Evolutionary conservation across 169 alveolate genomes (phyloP).

Genomic region (Amoebophrya sp.): DNA sequence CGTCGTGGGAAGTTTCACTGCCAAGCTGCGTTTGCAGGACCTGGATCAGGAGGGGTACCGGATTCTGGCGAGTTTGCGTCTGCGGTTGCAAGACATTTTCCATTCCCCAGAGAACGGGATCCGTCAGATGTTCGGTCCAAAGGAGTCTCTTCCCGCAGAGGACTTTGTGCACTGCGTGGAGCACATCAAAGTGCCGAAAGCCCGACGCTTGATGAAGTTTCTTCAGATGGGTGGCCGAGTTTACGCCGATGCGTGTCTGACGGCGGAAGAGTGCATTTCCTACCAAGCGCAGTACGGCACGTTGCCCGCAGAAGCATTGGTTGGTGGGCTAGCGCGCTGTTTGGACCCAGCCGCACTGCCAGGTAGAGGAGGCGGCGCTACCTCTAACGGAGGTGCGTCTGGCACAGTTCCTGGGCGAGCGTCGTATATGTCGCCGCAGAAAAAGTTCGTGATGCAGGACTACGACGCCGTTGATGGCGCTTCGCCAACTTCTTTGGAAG

Average conservation of each 20-base stretch:
- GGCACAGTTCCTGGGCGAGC: no score
- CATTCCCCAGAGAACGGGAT: background rate
- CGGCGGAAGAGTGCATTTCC: background rate
- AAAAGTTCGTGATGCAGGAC: background rate
- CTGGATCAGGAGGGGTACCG: background rate
- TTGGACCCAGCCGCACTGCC: no score
- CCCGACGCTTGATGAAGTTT: background rate
- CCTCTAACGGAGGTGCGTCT: no score
- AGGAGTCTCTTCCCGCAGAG: background rate
- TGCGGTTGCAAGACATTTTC: background rate
- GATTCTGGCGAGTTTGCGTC: background rate
- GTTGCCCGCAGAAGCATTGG: background rate
- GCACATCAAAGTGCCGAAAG: background rate
- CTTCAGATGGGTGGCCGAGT: background rate
- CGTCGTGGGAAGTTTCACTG: background rate
- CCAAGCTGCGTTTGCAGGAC: background rate
- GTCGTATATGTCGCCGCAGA: background rate
- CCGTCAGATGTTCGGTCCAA: background rate
- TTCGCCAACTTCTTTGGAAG: background rate
- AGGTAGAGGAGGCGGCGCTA: no score
- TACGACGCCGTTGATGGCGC: background rate
- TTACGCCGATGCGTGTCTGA: background rate
- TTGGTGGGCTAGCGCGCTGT: no score
- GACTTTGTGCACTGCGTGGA: constrained; percentile 8
- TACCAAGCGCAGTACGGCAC: background rate